Percentiles rank a stretch among this genome's conserved stretches.
Conservation (phyloP, 257 asterid genomes). For the Echites panduratus region DNA sequence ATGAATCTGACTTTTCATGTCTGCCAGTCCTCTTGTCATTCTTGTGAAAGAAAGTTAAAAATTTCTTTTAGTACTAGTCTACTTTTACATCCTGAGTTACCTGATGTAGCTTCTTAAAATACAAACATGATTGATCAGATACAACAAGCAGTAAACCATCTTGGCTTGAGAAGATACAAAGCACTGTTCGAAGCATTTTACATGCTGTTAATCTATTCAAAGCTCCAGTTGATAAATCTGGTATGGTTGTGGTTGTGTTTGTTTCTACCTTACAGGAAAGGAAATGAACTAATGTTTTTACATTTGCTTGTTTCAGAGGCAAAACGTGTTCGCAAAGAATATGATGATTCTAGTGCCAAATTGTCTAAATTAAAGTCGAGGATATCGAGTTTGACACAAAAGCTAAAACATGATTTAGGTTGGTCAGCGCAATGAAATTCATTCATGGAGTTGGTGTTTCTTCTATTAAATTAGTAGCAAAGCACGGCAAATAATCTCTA, state of each 20-base stretch:
- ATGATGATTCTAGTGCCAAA: conserved; percentile 72
- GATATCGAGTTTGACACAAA: conserved; percentile 78
- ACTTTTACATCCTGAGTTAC: conserved; percentile 10
- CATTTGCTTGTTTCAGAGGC: conserved; percentile 55
- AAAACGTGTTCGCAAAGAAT: conserved; percentile 75
- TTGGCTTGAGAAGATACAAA: conserved; percentile 88
- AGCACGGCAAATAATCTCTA: not conserved
- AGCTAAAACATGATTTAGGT: conserved; percentile 92
- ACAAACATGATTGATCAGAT: conserved; percentile 45
- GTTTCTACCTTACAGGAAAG: conserved; percentile 8
- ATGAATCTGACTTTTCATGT: conserved; percentile 75
- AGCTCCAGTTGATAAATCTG: conserved; percentile 80
- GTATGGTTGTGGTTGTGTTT: conserved; percentile 35
- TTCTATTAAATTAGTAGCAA: not conserved
- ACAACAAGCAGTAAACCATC: conserved; percentile 48
- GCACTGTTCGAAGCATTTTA: conserved; percentile 54
- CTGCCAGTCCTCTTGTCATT: conserved; percentile 19
- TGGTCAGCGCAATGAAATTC: conserved; percentile 21
- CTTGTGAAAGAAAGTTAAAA: not conserved
- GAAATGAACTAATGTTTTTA: conserved; percentile 20
- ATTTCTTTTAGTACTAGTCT: not conserved
- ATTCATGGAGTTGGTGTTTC: conserved; percentile 5
- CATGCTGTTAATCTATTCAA: conserved; percentile 72
- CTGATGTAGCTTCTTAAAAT: conserved; percentile 17
- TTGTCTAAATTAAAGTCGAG: conserved; percentile 80